Evolutionary conservation across 169 alveolate species (phyloP).

Genomic region (Perkinsus olseni): DNA sequence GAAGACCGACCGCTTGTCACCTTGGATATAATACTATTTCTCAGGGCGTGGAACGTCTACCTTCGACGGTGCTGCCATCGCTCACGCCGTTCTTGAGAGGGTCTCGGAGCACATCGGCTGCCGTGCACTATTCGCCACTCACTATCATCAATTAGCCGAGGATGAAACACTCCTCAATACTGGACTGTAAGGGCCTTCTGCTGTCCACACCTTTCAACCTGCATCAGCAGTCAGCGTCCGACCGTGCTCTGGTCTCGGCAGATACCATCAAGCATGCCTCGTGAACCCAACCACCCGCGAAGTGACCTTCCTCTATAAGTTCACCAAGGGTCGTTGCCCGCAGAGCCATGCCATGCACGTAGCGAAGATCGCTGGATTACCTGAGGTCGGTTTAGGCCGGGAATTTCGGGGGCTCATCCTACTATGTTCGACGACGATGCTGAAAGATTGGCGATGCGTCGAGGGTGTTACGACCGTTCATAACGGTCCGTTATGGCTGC

Average conservation of each 20-base stretch:
- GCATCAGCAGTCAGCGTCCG: background rate
- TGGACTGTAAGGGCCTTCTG: background rate
- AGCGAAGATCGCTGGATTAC: slow-evolving; percentile 88
- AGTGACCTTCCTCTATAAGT: slow-evolving; percentile 82
- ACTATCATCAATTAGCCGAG: slow-evolving; percentile 71
- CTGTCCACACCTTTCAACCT: too few species aligned
- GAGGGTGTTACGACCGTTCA: background rate
- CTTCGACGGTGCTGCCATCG: slow-evolving; percentile 97
- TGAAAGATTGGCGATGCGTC: background rate
- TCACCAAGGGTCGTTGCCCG: slow-evolving; percentile 86
- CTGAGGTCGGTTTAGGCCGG: slow-evolving; percentile 37
- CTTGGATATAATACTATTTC: too few species aligned
- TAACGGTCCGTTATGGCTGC: background rate
- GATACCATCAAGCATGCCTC: slow-evolving; percentile 74
- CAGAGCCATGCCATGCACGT: slow-evolving; percentile 93
- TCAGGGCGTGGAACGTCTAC: slow-evolving; percentile 94
- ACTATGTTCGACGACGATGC: background rate
- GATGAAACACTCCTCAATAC: background rate
- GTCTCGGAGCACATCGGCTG: slow-evolving; percentile 45
- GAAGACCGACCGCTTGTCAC: too few species aligned
- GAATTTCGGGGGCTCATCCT: too few species aligned
- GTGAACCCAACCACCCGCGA: slow-evolving; percentile 51
- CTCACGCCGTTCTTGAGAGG: slow-evolving; percentile 46
- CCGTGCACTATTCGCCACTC: slow-evolving; percentile 91
- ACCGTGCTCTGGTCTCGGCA: slow-evolving; percentile 44